phyloP scores from a whole-genome alignment of 2,329 filamentous ascomycete species.

The Albophoma yamanashiensis region DNA sequence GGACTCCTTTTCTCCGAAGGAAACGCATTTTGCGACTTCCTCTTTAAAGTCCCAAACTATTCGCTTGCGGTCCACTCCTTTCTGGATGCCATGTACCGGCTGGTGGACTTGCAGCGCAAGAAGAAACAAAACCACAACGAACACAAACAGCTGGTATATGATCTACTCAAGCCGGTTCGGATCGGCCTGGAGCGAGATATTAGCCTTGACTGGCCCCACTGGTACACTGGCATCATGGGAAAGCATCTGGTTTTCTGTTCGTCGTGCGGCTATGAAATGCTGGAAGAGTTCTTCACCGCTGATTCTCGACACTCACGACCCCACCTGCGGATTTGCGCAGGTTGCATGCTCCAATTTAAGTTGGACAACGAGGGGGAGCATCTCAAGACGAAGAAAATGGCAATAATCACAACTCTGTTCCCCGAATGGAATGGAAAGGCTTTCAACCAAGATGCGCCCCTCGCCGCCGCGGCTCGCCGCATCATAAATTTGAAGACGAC shows the following conservation, averaged over 20 bases:
- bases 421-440: constrained; percentile 10
- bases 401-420: constrained; percentile 12
- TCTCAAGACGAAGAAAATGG: constrained; percentile 10
- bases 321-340: constrained; percentile 15
- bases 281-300: constrained; percentile 18
- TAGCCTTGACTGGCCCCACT: constrained; percentile 10
- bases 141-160: constrained; percentile 14
- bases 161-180: constrained; percentile 21
- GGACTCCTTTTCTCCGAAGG: constrained; percentile 17
- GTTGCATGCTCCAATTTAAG: constrained; percentile 14
- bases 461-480: constrained; percentile 6
- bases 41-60: constrained; percentile 16
- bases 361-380: constrained; percentile 21
- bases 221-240: constrained; percentile 15
- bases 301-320: constrained; percentile 1
- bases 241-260: constrained; percentile 15
- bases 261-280: constrained; percentile 22
- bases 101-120: constrained; percentile 9
- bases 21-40: constrained; percentile 17
- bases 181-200: constrained; percentile 12
- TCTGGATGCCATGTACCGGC: constrained; percentile 21
- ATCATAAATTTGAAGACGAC: constrained; percentile 12
- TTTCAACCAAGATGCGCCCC: constrained; percentile 22
- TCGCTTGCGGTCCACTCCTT: constrained; percentile 18
- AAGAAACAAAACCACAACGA: constrained; percentile 1